Evolutionary conservation across 192 early-diverging fungal species (phyloP).

Genomic region (Podila epicladia): DNA sequence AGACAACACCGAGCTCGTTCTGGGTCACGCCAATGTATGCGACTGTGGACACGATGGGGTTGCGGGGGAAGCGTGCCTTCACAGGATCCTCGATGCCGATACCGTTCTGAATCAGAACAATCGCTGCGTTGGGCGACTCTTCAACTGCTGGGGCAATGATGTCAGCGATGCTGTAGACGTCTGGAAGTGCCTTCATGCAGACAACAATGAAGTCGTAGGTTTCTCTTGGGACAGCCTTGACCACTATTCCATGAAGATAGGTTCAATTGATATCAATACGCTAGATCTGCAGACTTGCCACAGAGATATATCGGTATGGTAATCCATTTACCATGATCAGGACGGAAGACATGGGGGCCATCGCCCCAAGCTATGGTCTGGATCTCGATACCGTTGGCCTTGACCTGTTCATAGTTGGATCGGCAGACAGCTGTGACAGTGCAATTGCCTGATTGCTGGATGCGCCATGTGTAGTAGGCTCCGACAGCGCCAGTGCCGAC

Average conservation of each 20-base stretch:
- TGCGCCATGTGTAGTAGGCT: constrained; percentile 70
- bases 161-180: constrained; percentile 62
- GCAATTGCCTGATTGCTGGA: constrained; percentile 59
- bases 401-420: constrained; percentile 70
- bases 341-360: constrained; percentile 59
- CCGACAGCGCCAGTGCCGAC: constrained; percentile 82
- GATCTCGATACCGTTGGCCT: constrained; percentile 64
- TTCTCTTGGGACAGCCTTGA: constrained; percentile 55
- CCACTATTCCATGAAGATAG: constrained; percentile 10
- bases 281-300: neutral
- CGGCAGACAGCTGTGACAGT: constrained; percentile 71
- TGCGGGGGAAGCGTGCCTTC: constrained; percentile 64
- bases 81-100: constrained; percentile 72
- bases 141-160: constrained; percentile 65
- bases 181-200: constrained; percentile 75
- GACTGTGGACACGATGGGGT: constrained; percentile 67
- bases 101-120: constrained; percentile 81
- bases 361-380: constrained; percentile 64
- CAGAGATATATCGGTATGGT: neutral
- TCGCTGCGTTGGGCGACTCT: constrained; percentile 56
- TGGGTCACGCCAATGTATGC: constrained; percentile 75
- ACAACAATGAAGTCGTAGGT: constrained; percentile 69
- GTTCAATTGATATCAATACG: neutral
- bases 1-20: constrained; percentile 58
- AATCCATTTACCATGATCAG: constrained; percentile 53